Evolutionary conservation across 441 rosid genomes (phyloP), one percentile per base, ranked within the genome.

Genomic region (Adansonia rubrostipa): DNA sequence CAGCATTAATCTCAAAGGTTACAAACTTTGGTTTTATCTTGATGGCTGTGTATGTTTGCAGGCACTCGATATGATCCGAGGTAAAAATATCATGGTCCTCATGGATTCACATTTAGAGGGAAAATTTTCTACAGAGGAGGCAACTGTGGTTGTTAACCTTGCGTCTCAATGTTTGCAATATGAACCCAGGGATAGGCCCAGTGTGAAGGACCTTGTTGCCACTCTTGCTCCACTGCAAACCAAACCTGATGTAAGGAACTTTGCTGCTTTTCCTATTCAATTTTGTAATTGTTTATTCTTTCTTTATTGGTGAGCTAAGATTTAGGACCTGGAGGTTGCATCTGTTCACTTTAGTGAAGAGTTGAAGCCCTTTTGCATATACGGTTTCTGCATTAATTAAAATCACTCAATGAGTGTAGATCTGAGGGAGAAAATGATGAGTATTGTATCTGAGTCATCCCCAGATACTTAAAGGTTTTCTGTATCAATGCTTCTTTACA

Each of bases 21-120:
- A 40, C 28, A 20, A 56, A 58, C 57, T 44, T 40, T 19, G 13
- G 28, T n/a, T 75, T 77, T 61, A 20, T 69, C 56, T 67, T 72
- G 65, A 67, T 74, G 5, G 78, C 45, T 71, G 10, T 47, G 69
- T 36, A 36, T 36, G 40, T 36, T 36, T 36, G 4, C 92, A 92
- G 98, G 94, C 96, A 36, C 92, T 84, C 77, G 97, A 91, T 75
- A 90, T 89, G 95, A 89, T 93, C 74, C 84, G 87, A 53, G 88
- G 89, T 6, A 87, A 88, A 78, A 86, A 85, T 85, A 86, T 89
- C 73, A 70, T 14, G 80, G 82, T 83, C 19, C 86, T 95, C 78
- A 90, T 92, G 89, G 98, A 95, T 81, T 91, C 99, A 53, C 94
- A 90, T 84, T 78, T 96, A 84, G 92, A 89, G 78, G 97, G 92